Evolutionary conservation across 2,329 filamentous ascomycete genomes (phyloP).

Genomic region (Echinosphaeria canescens): DNA sequence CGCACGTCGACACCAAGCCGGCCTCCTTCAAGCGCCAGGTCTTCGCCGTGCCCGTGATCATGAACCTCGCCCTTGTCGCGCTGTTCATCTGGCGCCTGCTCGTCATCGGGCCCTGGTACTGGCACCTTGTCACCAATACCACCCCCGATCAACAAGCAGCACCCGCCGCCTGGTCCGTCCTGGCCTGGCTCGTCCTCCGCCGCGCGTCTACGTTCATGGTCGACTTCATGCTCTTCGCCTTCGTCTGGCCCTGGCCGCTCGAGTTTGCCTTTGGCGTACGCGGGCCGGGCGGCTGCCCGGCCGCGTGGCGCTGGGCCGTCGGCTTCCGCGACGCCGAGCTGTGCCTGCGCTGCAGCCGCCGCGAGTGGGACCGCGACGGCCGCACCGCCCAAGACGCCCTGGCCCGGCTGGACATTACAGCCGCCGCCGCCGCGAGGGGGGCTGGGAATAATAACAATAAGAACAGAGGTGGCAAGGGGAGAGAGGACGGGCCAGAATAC

Average conservation of each 20-base stretch:
- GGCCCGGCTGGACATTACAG: too few species aligned
- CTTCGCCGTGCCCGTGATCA: slow-evolving; percentile 55
- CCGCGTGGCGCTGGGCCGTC: slow-evolving; percentile 49
- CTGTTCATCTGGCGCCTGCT: slow-evolving; percentile 49
- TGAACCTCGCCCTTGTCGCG: slow-evolving; percentile 47
- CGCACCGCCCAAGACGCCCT: slow-evolving; percentile 31
- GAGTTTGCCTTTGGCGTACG: slow-evolving; percentile 51
- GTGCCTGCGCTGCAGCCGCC: slow-evolving; percentile 55
- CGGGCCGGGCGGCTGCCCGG: slow-evolving; percentile 21
- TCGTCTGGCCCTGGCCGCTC: slow-evolving; percentile 53
- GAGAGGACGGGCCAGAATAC: too few species aligned
- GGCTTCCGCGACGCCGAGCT: slow-evolving; percentile 68
- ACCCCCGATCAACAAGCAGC: slow-evolving; percentile 48
- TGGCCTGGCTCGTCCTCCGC: slow-evolving; percentile 31
- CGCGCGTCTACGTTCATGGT: slow-evolving; percentile 46
- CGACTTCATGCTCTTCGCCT: slow-evolving; percentile 48
- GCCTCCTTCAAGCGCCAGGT: slow-evolving; percentile 57
- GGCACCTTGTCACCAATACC: slow-evolving; percentile 35
- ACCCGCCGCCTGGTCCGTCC: slow-evolving; percentile 28
- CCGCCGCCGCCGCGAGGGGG: too few species aligned
- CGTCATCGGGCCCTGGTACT: slow-evolving; percentile 52
- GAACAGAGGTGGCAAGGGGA: too few species aligned
- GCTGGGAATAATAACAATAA: too few species aligned
- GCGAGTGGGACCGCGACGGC: slow-evolving; percentile 45
- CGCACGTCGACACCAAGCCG: slow-evolving; percentile 58